Percentiles rank a stretch among this genome's conserved stretches.
phyloP scores from a whole-genome alignment of 768 basidiomycete species.

The Lactarius indigo region DNA sequence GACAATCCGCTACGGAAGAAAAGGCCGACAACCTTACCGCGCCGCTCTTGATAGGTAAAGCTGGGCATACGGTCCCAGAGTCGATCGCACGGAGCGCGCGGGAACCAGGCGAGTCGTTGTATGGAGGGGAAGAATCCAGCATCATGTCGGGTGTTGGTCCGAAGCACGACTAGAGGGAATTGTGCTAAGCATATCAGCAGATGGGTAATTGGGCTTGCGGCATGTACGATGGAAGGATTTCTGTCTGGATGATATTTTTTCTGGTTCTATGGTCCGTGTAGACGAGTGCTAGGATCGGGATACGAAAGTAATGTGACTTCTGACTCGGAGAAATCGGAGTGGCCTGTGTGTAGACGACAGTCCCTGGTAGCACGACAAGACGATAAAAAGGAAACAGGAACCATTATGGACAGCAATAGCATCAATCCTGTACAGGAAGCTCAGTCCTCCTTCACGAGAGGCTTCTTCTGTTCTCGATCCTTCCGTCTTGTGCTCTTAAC shows the following conservation, averaged over 20 bases:
- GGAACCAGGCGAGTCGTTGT: not conserved
- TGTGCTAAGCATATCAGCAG: not conserved
- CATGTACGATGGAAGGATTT: not conserved
- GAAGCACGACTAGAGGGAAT: not conserved
- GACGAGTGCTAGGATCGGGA: not conserved
- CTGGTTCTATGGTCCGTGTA: too few species aligned
- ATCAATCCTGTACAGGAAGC: not conserved
- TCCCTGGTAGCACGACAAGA: too few species aligned
- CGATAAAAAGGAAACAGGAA: too few species aligned
- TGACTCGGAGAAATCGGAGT: not conserved
- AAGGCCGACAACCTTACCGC: not conserved
- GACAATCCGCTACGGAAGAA: not conserved
- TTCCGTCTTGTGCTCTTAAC: conserved; percentile 4
- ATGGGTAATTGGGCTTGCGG: not conserved
- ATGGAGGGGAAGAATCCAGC: not conserved
- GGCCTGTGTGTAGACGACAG: too few species aligned
- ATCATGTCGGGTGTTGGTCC: not conserved
- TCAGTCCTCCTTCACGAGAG: conserved; percentile 3
- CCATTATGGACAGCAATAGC: not conserved
- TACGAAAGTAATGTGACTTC: not conserved
- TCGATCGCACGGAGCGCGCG: not conserved
- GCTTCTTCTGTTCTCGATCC: conserved; percentile 11
- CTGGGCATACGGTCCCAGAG: not conserved
- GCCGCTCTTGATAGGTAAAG: not conserved
- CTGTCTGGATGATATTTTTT: not conserved